phyloP scores from a whole-genome alignment of 2,329 filamentous ascomycete species.

The Periconia sp. region DNA sequence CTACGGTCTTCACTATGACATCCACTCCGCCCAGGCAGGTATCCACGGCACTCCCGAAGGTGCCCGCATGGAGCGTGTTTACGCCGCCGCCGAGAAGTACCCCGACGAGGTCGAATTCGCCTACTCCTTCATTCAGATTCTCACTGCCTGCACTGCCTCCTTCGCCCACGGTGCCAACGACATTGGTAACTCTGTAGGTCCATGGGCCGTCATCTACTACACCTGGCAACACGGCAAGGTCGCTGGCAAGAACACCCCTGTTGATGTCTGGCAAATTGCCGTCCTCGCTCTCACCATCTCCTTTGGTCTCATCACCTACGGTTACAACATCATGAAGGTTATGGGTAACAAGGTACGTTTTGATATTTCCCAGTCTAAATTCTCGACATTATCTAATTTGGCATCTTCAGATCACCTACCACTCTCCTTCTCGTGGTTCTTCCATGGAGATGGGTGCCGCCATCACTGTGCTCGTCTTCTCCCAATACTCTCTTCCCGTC shows the following conservation, averaged over 20 bases:
- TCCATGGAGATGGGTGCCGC: constrained; percentile 82
- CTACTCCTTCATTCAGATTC: constrained; percentile 55
- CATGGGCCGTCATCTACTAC: constrained; percentile 42
- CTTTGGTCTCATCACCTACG: constrained; percentile 69
- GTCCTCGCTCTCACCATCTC: constrained; percentile 67
- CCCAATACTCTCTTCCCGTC: constrained; percentile 73
- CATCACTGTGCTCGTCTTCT: constrained; percentile 75
- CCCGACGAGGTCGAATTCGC: constrained; percentile 42
- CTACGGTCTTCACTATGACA: constrained; percentile 81
- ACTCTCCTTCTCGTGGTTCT: constrained; percentile 42
- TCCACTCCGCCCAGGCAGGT: constrained; percentile 74
- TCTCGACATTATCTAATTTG: not conserved
- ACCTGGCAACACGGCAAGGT: constrained; percentile 61
- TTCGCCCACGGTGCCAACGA: constrained; percentile 73
- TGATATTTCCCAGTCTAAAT: constrained; percentile 63
- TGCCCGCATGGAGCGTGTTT: constrained; percentile 69
- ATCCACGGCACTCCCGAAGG: constrained; percentile 73
- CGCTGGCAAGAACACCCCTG: constrained; percentile 62
- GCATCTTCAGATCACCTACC: not conserved
- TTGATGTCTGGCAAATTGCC: constrained; percentile 76
- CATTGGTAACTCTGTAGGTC: constrained; percentile 42
- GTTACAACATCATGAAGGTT: constrained; percentile 85
- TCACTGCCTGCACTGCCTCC: constrained; percentile 46
- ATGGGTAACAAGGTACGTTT: constrained; percentile 70
- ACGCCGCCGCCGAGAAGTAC: constrained; percentile 49